These are phyloP conservation scores for Geotrichum ghanense DNA, from an alignment of 805 yeast genomes.

Conservation along the genomic window DNA sequence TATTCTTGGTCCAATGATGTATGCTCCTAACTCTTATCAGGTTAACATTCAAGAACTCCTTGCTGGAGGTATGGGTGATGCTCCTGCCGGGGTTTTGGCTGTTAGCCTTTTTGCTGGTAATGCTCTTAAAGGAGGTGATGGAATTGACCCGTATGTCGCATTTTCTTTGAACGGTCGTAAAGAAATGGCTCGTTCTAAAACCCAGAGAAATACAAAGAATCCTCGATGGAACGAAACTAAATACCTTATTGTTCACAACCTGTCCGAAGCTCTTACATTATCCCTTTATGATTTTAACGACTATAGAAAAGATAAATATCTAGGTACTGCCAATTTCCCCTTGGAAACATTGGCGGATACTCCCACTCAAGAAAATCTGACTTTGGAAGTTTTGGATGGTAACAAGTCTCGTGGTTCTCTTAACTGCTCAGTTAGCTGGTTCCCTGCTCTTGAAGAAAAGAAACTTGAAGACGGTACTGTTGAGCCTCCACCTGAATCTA, in stretches of 20 bases:
- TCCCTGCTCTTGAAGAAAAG: conserved; percentile 51
- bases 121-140: conserved; percentile 52
- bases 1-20: conserved; percentile 79
- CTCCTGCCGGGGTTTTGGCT: conserved; percentile 80
- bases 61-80: conserved; percentile 67
- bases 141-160: conserved; percentile 79
- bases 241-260: conserved; percentile 56
- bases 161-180: conserved; percentile 47
- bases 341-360: conserved; percentile 54
- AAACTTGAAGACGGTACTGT: conserved; percentile 69
- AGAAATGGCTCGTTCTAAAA: conserved; percentile 56
- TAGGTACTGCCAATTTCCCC: conserved; percentile 71
- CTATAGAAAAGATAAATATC: conserved; percentile 58
- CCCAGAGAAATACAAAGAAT: conserved; percentile 49
- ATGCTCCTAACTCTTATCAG: conserved; percentile 87
- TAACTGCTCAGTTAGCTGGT: conserved; percentile 55
- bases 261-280: conserved; percentile 74
- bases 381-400: conserved; percentile 59
- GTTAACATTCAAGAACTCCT: conserved; percentile 82
- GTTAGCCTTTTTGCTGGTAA: conserved; percentile 55
- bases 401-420: conserved; percentile 75
- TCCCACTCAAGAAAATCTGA: conserved; percentile 32
- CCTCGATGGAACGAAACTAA: conserved; percentile 84
- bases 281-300: conserved; percentile 69
- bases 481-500: conserved; percentile 81